Evolutionary conservation across 768 basidiomycete species (phyloP).

Genomic region (Pleurotus eryngii): DNA sequence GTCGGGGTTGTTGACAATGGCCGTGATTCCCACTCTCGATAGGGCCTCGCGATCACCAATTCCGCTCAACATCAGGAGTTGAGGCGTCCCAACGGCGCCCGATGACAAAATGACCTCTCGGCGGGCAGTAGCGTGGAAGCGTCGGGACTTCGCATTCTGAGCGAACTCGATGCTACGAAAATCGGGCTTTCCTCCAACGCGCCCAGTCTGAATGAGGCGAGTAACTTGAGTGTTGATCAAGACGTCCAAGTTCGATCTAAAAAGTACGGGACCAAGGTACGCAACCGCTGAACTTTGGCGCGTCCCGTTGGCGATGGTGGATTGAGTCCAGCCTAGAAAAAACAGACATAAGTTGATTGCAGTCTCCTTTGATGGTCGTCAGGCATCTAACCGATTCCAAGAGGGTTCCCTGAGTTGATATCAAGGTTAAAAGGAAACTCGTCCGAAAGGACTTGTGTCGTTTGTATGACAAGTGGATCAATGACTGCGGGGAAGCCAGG

Average conservation of each 20-base stretch:
- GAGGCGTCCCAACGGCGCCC: constrained; percentile 34
- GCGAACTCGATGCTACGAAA: constrained; percentile 10
- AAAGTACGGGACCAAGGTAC: constrained; percentile 18
- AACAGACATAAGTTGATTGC: neutral
- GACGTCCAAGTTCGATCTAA: constrained; percentile 22
- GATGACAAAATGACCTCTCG: constrained; percentile 53
- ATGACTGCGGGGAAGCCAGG: constrained; percentile 16
- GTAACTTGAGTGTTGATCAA: constrained; percentile 17
- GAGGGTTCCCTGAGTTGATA: constrained; percentile 24
- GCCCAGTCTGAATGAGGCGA: constrained; percentile 10
- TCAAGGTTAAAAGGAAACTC: constrained; percentile 26
- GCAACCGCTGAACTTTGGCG: constrained; percentile 22
- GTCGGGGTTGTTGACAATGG: constrained; percentile 27
- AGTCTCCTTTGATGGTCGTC: neutral
- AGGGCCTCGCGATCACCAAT: constrained; percentile 28
- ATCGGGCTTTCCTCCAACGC: constrained; percentile 5
- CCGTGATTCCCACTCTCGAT: constrained; percentile 18
- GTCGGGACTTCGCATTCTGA: constrained; percentile 15
- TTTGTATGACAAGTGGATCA: constrained; percentile 18
- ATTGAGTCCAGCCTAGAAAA: constrained; percentile 16
- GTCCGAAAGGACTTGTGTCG: constrained; percentile 16
- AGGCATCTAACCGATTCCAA: constrained; percentile 25
- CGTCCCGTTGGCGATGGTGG: constrained; percentile 13
- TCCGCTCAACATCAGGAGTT: constrained; percentile 33
- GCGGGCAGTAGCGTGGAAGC: too few relatives aligned